Base-by-base conservation (phyloP, 176 grass and related monocot species). In the Typha latifolia region DNA sequence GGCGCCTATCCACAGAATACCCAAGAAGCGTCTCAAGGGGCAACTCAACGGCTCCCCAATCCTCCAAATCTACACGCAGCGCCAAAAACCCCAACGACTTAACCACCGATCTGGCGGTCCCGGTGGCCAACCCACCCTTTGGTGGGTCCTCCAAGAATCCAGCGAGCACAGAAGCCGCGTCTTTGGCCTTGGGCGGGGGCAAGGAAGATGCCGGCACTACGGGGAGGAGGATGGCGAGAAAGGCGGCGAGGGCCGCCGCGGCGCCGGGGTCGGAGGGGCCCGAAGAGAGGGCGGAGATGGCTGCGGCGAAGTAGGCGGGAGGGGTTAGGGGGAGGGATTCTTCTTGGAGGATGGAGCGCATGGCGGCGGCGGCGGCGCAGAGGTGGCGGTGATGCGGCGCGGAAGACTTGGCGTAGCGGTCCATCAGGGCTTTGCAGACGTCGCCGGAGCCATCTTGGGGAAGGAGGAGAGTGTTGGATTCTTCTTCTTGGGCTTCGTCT, bases 331-430 rank as follows among this genome's bases (percentile, higher is more conserved):
- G 69, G 3, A 76, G 69, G 34, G 80, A 81, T 67, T 89, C 85
- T 51, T 97, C 93, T 27, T 71, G 75, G 62, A 97, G 78, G 34
- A 97, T 97, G 63, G 88, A 88, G 64, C 88, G 85, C 68, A 97
- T 89, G 69, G 88, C 93, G 78, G 80, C 93, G 75, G 88, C 88
- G 37, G 85, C 84, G 56, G 93, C 93, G 75, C 90, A 90, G 48
- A 97, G 85, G 78, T 97, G 93, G 49, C 88, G 93, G 75, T 97
- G 93, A 70, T 97, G 93, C 19, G 88, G 83, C 53, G 93, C 76
- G 83, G 93, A 15, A 27, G 88, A 97, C 75, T 90, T 87, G 78
- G 73, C 81, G 76, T 97, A 97, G 49, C 93, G 88, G 49, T 79
- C 82, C 63, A 90, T 87, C 63, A 97, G 75, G 32, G 78, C 75